These are phyloP conservation scores for Senecio squalidus DNA, from an alignment of 140 eudicot genomes.

Conservation along the genomic window DNA sequence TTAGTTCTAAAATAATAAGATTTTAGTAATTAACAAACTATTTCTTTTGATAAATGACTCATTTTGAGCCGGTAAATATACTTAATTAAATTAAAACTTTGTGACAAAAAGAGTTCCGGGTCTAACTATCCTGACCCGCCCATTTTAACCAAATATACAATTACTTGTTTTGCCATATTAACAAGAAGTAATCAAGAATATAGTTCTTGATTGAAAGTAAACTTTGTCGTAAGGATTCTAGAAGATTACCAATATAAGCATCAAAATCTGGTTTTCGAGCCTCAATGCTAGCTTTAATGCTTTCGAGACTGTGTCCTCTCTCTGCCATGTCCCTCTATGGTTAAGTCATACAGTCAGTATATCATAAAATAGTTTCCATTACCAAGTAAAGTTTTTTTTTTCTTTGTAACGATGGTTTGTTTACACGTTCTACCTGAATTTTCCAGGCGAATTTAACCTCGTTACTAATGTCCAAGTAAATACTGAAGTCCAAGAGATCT, in stretches of 20 bases:
- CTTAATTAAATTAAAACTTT: not conserved
- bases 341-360: not conserved
- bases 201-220: not conserved
- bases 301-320: conserved; percentile 98
- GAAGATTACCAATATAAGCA: conserved; percentile 76
- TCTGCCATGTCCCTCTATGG: conserved; percentile 98
- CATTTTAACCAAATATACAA: not conserved
- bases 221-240: not conserved
- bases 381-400: not conserved
- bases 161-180: no score
- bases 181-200: not conserved
- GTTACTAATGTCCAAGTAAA: conserved; percentile 91
- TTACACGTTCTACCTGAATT: conserved; percentile 55
- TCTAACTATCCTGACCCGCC: not conserved
- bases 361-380: not conserved
- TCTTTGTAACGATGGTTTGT: not conserved
- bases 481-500: conserved; percentile 90
- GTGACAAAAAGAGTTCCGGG: not conserved
- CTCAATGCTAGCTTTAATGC: conserved; percentile 95
- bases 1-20: not conserved
- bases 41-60: no score
- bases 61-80: no score
- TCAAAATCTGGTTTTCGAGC: conserved; percentile 96
- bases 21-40: no score
- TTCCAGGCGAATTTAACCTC: conserved; percentile 98